Percentiles rank a stretch among this genome's conserved stretches.
These are phyloP conservation scores for Aspergillus latus DNA, from an alignment of 2,329 filamentous ascomycete species.

Conservation along the genomic window DNA sequence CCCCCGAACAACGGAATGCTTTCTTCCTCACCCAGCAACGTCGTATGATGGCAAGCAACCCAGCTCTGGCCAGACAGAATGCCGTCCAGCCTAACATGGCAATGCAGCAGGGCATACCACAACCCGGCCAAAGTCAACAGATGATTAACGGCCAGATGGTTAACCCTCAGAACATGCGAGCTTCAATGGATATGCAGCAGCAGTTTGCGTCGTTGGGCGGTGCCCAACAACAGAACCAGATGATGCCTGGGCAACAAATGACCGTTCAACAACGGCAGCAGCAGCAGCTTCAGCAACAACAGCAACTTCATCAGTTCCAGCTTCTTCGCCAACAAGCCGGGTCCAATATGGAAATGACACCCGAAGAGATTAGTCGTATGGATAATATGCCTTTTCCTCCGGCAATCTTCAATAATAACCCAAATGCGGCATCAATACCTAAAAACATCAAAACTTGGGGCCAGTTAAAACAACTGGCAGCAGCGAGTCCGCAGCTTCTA, in stretches of 20 bases:
- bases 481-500: constrained; percentile 46
- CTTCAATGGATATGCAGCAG: constrained; percentile 36
- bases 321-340: constrained; percentile 35
- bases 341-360: constrained; percentile 37
- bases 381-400: constrained; percentile 42
- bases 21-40: constrained; percentile 37
- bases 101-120: constrained; percentile 32
- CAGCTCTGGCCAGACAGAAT: constrained; percentile 33
- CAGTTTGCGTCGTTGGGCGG: constrained; percentile 33
- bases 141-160: constrained; percentile 35
- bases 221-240: constrained; percentile 31
- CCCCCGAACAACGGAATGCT: constrained; percentile 34
- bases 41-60: constrained; percentile 31
- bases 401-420: constrained; percentile 33
- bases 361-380: constrained; percentile 46
- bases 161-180: constrained; percentile 36
- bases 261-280: constrained; percentile 35
- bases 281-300: constrained; percentile 26
- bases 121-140: constrained; percentile 34
- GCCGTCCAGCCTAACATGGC: constrained; percentile 30
- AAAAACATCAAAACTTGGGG: constrained; percentile 56
- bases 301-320: constrained; percentile 34
- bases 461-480: constrained; percentile 56
- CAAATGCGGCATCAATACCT: constrained; percentile 43
- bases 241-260: constrained; percentile 33